Base-by-base conservation (phyloP, 176 grass and related monocot species). In the Chrysopogon serrulatus region DNA sequence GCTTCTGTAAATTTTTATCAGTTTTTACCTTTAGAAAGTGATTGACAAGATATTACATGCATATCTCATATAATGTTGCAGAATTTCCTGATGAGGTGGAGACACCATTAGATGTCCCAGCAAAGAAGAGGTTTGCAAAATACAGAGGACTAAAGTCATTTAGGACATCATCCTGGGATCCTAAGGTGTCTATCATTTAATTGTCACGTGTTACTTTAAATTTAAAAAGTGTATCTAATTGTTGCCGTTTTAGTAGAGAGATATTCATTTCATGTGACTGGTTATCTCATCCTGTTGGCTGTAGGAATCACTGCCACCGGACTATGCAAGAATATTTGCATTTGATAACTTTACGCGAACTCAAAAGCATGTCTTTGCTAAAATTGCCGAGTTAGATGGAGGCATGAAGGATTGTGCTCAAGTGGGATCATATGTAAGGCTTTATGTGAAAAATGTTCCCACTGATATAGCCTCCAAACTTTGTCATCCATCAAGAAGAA, bases 81-180 rank as follows among this genome's bases (percentile, higher is more conserved):
- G 96, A 98, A 81, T 98, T 94, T 88, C 96, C 96, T 21, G 96
- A 98, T 87, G 96, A 98, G 83, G 93, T 98, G 83, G 96, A 98
- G 65, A 98, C 96, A 40, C 96, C 96, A 72, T 77, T 98, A 59
- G 91, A 95, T 90, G 60, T 92, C 18, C 96, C 89, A 23, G 96
- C 96, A 72, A 98, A 90, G 84, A 98, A 83, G 49, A 83, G 96
- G 64, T 98, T 98, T 87, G 96, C 96, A 44, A 98, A 91, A 83
- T 98, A 88, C 82, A 91, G 93, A 84, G 93, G 93, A n/a, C 83
- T 98, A 23, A 98, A 98, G 59, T 98, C 96, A 74, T 98, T 98
- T 82, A 90, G 93, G 74, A 98, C 89, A 2, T 95, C 93, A 88
- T 82, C 91, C 66, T 98, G 96, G 96, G 96, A 98, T 90, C 91